phyloP scores from a whole-genome alignment of 1,284 basidiomycete genomes.

The Sanghuangporus weigelae region DNA sequence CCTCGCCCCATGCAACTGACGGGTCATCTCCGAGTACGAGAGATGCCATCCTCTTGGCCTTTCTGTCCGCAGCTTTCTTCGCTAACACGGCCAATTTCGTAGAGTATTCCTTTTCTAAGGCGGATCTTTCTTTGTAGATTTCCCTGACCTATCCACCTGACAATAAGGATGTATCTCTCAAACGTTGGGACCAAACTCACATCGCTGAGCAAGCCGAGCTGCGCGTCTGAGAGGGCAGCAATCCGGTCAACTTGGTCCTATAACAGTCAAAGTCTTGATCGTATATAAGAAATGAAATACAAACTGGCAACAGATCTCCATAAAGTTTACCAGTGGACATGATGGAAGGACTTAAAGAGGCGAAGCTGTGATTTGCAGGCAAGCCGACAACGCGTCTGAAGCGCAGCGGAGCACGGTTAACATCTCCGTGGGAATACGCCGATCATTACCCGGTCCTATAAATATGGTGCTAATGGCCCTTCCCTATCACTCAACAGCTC shows the following conservation, averaged over 20 bases:
- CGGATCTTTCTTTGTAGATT: constrained; percentile 57
- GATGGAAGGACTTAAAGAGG: background rate
- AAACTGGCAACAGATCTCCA: constrained; percentile 10
- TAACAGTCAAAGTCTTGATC: background rate
- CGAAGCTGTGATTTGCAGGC: background rate
- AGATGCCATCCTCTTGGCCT: constrained; percentile 46
- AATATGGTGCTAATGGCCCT: background rate
- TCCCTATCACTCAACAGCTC: background rate
- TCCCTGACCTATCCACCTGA: constrained; percentile 54
- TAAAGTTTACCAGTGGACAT: constrained; percentile 11
- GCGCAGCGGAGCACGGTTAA: background rate
- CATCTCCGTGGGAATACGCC: constrained; percentile 11
- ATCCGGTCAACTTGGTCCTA: constrained; percentile 38
- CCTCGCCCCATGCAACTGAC: constrained; percentile 55
- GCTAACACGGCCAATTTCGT: constrained; percentile 58
- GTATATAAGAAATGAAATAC: background rate
- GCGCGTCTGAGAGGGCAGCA: constrained; percentile 47
- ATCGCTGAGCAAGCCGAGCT: constrained; percentile 58
- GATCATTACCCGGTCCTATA: background rate
- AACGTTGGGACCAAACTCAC: constrained; percentile 29
- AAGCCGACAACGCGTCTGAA: background rate
- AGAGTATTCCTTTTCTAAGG: constrained; percentile 73
- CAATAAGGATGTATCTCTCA: background rate
- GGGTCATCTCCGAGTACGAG: constrained; percentile 64
- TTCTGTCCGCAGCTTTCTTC: constrained; percentile 67